Evolutionary conservation across 2,329 filamentous ascomycete species (phyloP).

Genomic region (Tolypocladium inflatum): DNA sequence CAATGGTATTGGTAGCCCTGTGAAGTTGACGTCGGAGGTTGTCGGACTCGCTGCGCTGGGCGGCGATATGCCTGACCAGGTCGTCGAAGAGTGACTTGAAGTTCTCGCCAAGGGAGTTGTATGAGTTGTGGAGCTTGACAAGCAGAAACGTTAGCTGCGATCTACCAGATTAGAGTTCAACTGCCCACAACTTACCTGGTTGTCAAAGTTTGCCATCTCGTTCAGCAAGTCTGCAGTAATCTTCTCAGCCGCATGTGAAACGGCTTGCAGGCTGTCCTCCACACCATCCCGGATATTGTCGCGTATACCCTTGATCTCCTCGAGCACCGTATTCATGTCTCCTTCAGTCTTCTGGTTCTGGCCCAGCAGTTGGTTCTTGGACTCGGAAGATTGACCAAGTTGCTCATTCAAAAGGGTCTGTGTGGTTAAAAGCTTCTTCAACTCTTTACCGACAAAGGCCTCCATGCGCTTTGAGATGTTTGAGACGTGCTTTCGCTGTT

Average conservation of each 20-base stretch:
- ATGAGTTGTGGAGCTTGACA: constrained; percentile 66
- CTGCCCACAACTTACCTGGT: constrained; percentile 32
- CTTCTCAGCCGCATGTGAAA: constrained; percentile 75
- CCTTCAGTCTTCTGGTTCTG: constrained; percentile 50
- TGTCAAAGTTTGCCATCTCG: constrained; percentile 75
- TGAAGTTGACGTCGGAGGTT: too few relatives aligned
- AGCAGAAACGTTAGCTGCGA: background rate
- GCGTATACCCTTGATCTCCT: constrained; percentile 78
- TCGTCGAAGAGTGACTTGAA: constrained; percentile 80
- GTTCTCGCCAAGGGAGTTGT: constrained; percentile 72
- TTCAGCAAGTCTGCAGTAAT: constrained; percentile 84
- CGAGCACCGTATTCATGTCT: constrained; percentile 79
- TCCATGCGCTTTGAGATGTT: constrained; percentile 50
- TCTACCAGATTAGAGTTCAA: too few relatives aligned
- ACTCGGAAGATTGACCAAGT: constrained; percentile 55
- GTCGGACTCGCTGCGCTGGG: constrained; percentile 66
- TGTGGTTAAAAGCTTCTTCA: constrained; percentile 57
- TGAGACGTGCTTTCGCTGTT: constrained; percentile 59
- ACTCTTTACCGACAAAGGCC: constrained; percentile 64
- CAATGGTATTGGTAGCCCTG: too few relatives aligned
- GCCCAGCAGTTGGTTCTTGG: constrained; percentile 57
- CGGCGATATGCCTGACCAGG: constrained; percentile 56
- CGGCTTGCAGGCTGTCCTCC: constrained; percentile 69
- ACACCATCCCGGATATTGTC: constrained; percentile 75
- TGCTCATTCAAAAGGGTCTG: constrained; percentile 63